A percentile compares a stretch with the other conserved stretches of the same genome.
Conservation (phyloP, 257 asterid species). For the Lantana camara region DNA sequence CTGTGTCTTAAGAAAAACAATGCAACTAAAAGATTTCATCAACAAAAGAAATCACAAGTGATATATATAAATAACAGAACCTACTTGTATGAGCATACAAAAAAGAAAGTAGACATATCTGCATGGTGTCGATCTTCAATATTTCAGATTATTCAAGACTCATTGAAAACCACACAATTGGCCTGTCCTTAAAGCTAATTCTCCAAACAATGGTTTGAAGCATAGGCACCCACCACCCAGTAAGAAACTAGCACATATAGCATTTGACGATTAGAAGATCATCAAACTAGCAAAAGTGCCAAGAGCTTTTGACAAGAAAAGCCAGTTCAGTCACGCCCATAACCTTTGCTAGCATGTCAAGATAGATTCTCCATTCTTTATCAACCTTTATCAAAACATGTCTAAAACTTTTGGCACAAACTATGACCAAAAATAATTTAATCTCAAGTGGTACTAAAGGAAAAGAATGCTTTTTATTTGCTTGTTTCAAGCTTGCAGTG, state of each 20-base stretch:
- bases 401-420: not conserved
- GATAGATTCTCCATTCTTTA: not conserved
- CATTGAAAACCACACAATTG: no score
- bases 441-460: not conserved
- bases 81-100: not conserved
- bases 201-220: not conserved
- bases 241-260: not conserved
- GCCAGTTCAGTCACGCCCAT: not conserved
- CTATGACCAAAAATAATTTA: not conserved
- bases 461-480: not conserved
- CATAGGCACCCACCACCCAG: not conserved
- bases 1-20: not conserved
- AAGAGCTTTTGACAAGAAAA: constrained; percentile 1
- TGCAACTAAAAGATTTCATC: no score
- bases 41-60: no score
- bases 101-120: not conserved
- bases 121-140: constrained; percentile 5
- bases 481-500: constrained; percentile 5
- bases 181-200: not conserved
- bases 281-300: constrained; percentile 6
- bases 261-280: constrained; percentile 1
- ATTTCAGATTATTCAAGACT: not conserved
- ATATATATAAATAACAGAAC: not conserved
- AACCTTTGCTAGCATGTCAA: not conserved
- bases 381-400: not conserved